These are phyloP conservation scores for Boletus rubescentipes DNA, from an alignment of 768 basidiomycete species.

Conservation along the genomic window DNA sequence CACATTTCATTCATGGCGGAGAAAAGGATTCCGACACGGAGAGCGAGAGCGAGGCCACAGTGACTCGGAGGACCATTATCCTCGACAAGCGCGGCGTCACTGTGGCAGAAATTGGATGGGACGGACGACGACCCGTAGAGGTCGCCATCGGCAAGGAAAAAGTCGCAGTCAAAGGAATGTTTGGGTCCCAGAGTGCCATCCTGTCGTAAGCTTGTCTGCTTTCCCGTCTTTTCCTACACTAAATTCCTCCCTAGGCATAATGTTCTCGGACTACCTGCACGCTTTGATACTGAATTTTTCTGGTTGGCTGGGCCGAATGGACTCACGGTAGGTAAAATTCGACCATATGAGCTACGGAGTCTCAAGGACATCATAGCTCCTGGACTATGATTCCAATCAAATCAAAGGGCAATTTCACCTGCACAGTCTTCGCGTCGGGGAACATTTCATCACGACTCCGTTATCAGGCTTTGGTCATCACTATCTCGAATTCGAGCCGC, in stretches of 20 bases:
- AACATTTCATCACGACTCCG: conserved; percentile 47
- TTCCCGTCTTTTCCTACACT: background rate
- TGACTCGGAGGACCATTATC: conserved; percentile 44
- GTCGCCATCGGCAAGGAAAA: conserved; percentile 52
- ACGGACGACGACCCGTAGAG: conserved; percentile 48
- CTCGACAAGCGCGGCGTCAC: conserved; percentile 40
- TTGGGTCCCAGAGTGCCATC: conserved; percentile 53
- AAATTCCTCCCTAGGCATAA: conserved; percentile 43
- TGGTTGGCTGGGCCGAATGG: conserved; percentile 59
- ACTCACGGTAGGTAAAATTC: conserved; percentile 42
- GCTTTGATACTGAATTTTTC: conserved; percentile 60
- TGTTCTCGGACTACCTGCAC: conserved; percentile 56
- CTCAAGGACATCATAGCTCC: conserved; percentile 37
- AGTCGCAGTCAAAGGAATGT: conserved; percentile 52
- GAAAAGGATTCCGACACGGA: conserved; percentile 32
- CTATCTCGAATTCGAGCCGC: conserved; percentile 55
- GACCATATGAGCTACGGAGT: background rate
- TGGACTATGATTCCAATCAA: conserved; percentile 51
- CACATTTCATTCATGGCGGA: conserved; percentile 29
- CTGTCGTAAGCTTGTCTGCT: conserved; percentile 44
- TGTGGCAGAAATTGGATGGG: conserved; percentile 53
- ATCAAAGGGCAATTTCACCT: conserved; percentile 52
- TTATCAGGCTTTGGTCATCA: conserved; percentile 54
- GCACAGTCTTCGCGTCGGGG: conserved; percentile 46
- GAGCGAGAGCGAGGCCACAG: conserved; percentile 23